Percentiles rank a stretch among this genome's conserved stretches.
Conservation (phyloP, 2,329 filamentous ascomycete species). For the Diplocarpon mali region DNA sequence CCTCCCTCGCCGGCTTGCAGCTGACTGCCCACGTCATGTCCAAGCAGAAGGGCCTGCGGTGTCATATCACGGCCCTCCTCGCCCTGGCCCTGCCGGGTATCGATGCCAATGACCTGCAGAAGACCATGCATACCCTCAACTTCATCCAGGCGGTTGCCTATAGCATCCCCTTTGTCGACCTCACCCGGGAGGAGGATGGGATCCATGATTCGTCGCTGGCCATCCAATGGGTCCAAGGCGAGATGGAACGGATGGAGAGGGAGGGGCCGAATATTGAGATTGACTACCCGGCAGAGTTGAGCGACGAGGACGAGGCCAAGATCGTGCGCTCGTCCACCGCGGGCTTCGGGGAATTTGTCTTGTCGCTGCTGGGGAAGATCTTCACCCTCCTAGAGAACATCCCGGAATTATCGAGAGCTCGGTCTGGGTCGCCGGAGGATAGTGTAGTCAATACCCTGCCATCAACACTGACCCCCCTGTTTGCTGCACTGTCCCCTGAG, state of each 20-base stretch:
- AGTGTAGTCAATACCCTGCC: conserved; percentile 94
- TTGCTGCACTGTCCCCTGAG: conserved; percentile 83
- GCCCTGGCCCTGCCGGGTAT: conserved; percentile 89
- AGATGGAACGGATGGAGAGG: conserved; percentile 87
- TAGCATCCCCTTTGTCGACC: conserved; percentile 82
- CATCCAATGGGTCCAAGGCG: conserved; percentile 84
- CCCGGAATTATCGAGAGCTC: conserved; percentile 77
- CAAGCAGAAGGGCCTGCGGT: conserved; percentile 88
- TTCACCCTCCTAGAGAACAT: conserved; percentile 94
- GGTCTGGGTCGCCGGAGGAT: conserved; percentile 87
- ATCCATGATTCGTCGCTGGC: conserved; percentile 67
- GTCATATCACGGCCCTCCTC: conserved; percentile 88
- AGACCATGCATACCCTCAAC: conserved; percentile 86
- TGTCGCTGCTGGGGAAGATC: conserved; percentile 83
- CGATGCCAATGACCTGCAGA: conserved; percentile 94
- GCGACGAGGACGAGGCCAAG: conserved; percentile 73
- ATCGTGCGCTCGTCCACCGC: conserved; percentile 91
- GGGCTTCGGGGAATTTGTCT: conserved; percentile 83
- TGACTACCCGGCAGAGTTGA: conserved; percentile 72
- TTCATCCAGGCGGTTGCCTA: conserved; percentile 95
- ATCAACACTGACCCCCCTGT: conserved; percentile 78
- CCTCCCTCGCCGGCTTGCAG: conserved; percentile 82
- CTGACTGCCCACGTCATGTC: conserved; percentile 87
- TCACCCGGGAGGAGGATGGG: conserved; percentile 57
- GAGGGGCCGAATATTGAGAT: conserved; percentile 78